A percentile compares a stretch with the other conserved stretches of the same genome.
These are phyloP conservation scores for Areca catechu DNA, from an alignment of 176 grass and related monocot genomes.

Conservation along the genomic window DNA sequence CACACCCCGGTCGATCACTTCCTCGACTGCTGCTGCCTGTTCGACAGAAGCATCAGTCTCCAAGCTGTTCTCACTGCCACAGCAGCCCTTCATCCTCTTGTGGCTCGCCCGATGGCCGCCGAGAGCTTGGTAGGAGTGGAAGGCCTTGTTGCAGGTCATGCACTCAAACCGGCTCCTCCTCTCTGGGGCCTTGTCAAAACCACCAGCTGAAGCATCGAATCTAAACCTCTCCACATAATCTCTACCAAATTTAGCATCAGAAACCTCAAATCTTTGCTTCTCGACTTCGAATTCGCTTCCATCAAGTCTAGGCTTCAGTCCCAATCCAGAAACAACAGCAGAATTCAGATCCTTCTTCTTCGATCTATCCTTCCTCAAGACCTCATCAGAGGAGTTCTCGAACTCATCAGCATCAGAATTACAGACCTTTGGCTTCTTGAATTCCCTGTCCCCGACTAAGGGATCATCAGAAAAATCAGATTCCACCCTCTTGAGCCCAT, in stretches of 20 bases:
- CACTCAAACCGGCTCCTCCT: conserved; percentile 18
- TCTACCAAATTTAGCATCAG: neutral
- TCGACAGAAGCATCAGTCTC: no score
- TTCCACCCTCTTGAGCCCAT: conserved; percentile 2
- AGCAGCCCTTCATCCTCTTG: conserved; percentile 7
- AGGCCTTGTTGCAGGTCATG: conserved; percentile 30
- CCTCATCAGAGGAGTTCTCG: no score
- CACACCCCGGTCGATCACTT: no score
- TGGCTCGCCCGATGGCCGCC: conserved; percentile 32
- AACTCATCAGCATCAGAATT: no score
- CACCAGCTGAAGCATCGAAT: conserved; percentile 2
- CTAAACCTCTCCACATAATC: conserved; percentile 6
- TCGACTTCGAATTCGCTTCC: neutral
- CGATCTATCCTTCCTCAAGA: no score
- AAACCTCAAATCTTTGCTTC: neutral
- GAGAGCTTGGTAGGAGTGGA: conserved; percentile 33
- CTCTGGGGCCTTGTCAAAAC: neutral
- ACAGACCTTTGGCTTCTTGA: conserved; percentile 1
- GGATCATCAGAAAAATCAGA: conserved; percentile 18
- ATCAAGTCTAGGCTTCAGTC: neutral
- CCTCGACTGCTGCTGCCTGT: no score
- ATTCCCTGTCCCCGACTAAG: conserved; percentile 4
- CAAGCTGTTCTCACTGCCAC: no score
- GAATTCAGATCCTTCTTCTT: conserved; percentile 1
- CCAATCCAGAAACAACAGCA: neutral